These are phyloP conservation scores for Solanum hybrid DNA, from an alignment of 305 asterid species.

Conservation along the genomic window DNA sequence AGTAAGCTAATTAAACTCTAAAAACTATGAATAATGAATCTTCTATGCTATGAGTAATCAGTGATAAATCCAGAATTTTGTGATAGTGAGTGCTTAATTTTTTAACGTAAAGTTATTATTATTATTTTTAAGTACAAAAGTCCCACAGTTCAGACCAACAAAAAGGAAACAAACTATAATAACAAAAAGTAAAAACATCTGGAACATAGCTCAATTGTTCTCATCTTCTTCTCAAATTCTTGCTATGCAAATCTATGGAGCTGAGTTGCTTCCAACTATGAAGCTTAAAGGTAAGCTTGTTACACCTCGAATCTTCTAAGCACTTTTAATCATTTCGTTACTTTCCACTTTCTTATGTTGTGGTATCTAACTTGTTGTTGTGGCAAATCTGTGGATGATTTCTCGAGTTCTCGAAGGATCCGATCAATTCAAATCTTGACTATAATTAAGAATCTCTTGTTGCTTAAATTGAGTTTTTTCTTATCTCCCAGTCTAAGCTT, in stretches of 20 bases:
- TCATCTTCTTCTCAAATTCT: background rate
- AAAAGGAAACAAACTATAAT: background rate
- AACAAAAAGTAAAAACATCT: background rate
- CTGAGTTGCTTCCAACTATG: background rate
- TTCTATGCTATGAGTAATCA: background rate
- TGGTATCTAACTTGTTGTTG: background rate
- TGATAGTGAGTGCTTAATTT: background rate
- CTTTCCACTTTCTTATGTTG: background rate
- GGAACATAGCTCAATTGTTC: background rate
- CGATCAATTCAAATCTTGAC: background rate
- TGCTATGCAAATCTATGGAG: too few species aligned
- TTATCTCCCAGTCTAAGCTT: background rate
- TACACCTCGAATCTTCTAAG: background rate
- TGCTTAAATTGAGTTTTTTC: background rate
- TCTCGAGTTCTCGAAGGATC: background rate
- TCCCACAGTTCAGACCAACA: background rate
- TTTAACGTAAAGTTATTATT: background rate
- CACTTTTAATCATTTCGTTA: background rate
- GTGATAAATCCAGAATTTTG: background rate
- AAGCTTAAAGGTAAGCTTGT: background rate
- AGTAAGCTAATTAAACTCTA: background rate
- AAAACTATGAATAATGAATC: background rate
- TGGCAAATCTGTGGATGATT: background rate
- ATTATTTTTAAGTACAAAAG: background rate
- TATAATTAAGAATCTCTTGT: background rate